These are phyloP conservation scores for Hapsidospora chrysogenum DNA, from an alignment of 495 filamentous ascomycete genomes.

Conservation along the genomic window DNA sequence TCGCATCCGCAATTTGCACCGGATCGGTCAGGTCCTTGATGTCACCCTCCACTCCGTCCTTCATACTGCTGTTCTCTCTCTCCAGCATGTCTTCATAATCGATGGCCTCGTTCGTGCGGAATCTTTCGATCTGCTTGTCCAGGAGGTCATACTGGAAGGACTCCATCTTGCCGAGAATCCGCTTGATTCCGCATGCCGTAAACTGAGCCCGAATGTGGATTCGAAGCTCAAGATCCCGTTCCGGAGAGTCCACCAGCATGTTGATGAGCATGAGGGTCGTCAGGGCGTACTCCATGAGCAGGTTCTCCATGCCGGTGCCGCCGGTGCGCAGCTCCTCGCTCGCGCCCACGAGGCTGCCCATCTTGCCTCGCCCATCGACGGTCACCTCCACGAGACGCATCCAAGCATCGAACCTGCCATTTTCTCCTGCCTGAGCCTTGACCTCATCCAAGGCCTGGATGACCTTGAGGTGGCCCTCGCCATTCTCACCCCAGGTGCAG, in stretches of 20 bases:
- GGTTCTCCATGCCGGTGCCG: slow-evolving; percentile 96
- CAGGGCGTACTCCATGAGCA: slow-evolving; percentile 97
- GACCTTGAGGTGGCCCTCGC: slow-evolving; percentile 88
- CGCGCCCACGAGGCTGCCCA: slow-evolving; percentile 92
- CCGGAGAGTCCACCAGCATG: slow-evolving; percentile 85
- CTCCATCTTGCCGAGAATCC: slow-evolving; percentile 93
- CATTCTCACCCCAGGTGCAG: slow-evolving; percentile 79
- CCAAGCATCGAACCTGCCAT: slow-evolving; percentile 95
- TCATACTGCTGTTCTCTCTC: slow-evolving; percentile 74
- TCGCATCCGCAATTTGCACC: slow-evolving; percentile 82
- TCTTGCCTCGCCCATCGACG: slow-evolving; percentile 91
- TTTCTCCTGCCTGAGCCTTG: slow-evolving; percentile 79
- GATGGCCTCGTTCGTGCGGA: slow-evolving; percentile 84
- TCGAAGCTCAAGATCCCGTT: slow-evolving; percentile 74
- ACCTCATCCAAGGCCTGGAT: slow-evolving; percentile 85
- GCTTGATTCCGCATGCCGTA: slow-evolving; percentile 86
- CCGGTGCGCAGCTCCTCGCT: slow-evolving; percentile 95
- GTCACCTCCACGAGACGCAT: slow-evolving; percentile 98
- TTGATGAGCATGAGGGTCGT: slow-evolving; percentile 91
- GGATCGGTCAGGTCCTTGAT: slow-evolving; percentile 92
- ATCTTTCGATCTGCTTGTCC: slow-evolving; percentile 93
- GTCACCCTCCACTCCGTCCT: slow-evolving; percentile 79
- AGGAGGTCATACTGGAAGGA: slow-evolving; percentile 96
- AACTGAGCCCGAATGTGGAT: slow-evolving; percentile 94
- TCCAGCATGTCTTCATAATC: slow-evolving; percentile 97